phyloP scores from a whole-genome alignment of 257 asterid genomes.

The Anisodus tanguticus region DNA sequence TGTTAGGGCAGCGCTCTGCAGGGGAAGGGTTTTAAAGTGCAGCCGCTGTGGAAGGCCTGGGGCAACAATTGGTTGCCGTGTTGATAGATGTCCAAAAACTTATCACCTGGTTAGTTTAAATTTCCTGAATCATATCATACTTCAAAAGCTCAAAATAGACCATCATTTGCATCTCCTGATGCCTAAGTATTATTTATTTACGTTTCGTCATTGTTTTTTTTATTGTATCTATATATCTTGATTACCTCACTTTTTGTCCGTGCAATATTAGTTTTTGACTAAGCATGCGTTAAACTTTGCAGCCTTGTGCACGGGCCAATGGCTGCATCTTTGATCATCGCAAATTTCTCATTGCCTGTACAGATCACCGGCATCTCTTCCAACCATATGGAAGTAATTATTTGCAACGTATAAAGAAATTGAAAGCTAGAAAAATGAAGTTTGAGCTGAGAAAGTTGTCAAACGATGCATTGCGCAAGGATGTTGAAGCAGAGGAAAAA shows the following conservation, averaged over 20 bases:
- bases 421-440: constrained; percentile 77
- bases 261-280: constrained; percentile 28
- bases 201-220: neutral
- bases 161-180: neutral
- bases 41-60: constrained; percentile 97
- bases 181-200: neutral
- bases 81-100: constrained; percentile 97
- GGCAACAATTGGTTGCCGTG: constrained; percentile 99
- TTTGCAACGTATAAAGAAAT: constrained; percentile 62
- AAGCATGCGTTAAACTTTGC: constrained; percentile 37
- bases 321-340: constrained; percentile 97
- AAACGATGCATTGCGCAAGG: constrained; percentile 83
- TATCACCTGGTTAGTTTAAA: constrained; percentile 82
- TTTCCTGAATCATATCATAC: constrained; percentile 26
- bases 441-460: constrained; percentile 74
- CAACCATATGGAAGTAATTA: constrained; percentile 84
- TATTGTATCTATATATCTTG: neutral
- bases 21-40: constrained; percentile 95
- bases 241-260: neutral
- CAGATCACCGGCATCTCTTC: constrained; percentile 86
- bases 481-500: constrained; percentile 93
- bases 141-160: constrained; percentile 5
- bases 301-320: constrained; percentile 97
- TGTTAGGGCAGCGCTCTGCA: constrained; percentile 94
- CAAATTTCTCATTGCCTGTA: constrained; percentile 96